phyloP scores from a whole-genome alignment of 257 asterid genomes.

The Rhazya stricta region DNA sequence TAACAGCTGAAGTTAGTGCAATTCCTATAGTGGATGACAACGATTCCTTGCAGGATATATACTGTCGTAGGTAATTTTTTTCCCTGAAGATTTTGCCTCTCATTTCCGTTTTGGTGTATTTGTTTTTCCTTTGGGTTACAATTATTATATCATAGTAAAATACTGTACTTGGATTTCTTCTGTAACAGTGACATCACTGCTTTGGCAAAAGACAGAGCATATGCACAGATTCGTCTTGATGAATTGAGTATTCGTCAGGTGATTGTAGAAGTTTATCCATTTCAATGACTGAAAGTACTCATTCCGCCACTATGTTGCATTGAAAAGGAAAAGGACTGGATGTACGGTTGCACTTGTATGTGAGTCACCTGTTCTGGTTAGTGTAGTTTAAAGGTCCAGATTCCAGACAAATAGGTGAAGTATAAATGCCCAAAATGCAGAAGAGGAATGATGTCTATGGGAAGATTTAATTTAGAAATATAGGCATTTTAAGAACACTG shows the following conservation, averaged over 20 bases:
- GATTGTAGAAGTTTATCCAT: conserved; percentile 9
- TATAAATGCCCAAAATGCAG: background rate
- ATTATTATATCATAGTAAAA: background rate
- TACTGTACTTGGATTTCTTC: conserved; percentile 14
- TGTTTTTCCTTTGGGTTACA: background rate
- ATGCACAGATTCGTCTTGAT: conserved; percentile 60
- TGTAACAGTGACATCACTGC: conserved; percentile 62
- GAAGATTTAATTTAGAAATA: background rate
- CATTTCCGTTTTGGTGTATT: background rate
- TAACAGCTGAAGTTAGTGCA: conserved; percentile 65
- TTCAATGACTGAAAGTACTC: background rate
- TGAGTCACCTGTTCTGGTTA: background rate
- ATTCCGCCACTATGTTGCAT: background rate
- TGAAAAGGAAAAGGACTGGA: background rate
- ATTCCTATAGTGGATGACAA: conserved; percentile 71
- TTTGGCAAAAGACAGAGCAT: conserved; percentile 67
- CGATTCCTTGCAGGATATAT: conserved; percentile 67
- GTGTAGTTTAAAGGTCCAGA: background rate
- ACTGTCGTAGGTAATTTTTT: conserved; percentile 54
- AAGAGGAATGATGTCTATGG: background rate
- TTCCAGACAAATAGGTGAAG: background rate
- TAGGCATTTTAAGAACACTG: background rate
- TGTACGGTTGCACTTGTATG: background rate
- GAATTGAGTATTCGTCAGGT: conserved; percentile 65
- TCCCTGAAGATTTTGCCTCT: background rate